phyloP scores from a whole-genome alignment of 352 stramenopile species.

The Phytophthora lateralis region DNA sequence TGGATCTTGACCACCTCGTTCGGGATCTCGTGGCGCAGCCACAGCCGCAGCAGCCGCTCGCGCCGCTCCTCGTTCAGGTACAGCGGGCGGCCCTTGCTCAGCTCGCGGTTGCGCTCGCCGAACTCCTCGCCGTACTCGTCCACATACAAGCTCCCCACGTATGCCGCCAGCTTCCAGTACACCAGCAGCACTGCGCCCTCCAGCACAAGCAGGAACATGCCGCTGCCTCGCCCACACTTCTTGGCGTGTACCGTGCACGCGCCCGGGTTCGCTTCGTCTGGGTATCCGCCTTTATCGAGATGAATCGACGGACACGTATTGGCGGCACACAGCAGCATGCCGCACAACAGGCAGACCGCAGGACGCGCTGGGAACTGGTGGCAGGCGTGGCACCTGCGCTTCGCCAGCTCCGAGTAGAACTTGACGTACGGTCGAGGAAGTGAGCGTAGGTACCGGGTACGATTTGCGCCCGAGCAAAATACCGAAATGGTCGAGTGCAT shows the following conservation, averaged over 20 bases:
- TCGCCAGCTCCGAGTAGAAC: constrained; percentile 86
- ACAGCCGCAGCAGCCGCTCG: constrained; percentile 75
- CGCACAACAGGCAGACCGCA: constrained; percentile 86
- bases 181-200: constrained; percentile 86
- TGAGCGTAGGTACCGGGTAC: constrained; percentile 73
- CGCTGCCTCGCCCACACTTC: constrained; percentile 83
- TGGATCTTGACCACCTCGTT: constrained; percentile 90
- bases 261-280: constrained; percentile 80
- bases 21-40: constrained; percentile 82
- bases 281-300: constrained; percentile 69
- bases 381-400: constrained; percentile 76
- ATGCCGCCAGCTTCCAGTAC: constrained; percentile 87
- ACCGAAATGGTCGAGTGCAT: constrained; percentile 81
- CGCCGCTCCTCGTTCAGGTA: constrained; percentile 79
- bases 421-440: constrained; percentile 82
- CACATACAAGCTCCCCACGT: constrained; percentile 84
- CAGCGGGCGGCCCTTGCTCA: constrained; percentile 82
- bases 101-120: constrained; percentile 79
- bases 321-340: constrained; percentile 78
- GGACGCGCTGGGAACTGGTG: constrained; percentile 82
- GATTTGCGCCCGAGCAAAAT: constrained; percentile 63
- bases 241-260: constrained; percentile 86
- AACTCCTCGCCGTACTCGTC: constrained; percentile 91
- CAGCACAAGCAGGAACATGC: constrained; percentile 84
- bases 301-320: constrained; percentile 83